Evolutionary conservation across 345 rosid genomes (phyloP).

Genomic region (Populus euphratica): DNA sequence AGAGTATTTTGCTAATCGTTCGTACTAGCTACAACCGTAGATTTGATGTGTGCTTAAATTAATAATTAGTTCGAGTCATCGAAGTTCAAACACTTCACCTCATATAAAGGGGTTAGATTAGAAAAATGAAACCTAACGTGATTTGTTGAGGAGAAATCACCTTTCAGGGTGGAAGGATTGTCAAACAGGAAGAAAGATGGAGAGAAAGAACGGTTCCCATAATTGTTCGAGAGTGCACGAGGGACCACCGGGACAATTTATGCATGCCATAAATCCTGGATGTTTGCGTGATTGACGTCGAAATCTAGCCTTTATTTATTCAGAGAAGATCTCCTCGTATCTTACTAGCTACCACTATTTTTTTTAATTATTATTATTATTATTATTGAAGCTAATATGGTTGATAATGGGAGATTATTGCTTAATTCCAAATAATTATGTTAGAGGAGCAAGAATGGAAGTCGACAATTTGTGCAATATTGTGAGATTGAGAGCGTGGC

Average conservation of each 20-base stretch:
- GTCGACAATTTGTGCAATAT: neutral
- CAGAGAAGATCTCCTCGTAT: constrained; percentile 53
- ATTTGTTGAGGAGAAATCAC: constrained; percentile 1
- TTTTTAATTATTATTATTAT: neutral
- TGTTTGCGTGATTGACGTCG: constrained; percentile 81
- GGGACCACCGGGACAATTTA: constrained; percentile 26
- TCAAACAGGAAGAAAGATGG: neutral
- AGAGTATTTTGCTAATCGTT: neutral
- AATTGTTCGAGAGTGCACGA: neutral
- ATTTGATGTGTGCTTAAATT: neutral
- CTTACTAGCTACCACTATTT: constrained; percentile 58
- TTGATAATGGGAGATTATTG: neutral
- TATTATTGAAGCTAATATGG: neutral
- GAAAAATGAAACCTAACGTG: constrained; percentile 24
- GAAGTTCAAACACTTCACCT: constrained; percentile 16
- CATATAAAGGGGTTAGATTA: constrained; percentile 14
- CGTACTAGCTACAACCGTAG: neutral
- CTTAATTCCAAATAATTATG: neutral
- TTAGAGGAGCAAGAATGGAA: neutral
- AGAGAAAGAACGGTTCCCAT: neutral
- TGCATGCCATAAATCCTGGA: constrained; percentile 12
- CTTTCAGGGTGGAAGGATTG: neutral
- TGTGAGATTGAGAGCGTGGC: neutral
- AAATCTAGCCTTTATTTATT: constrained; percentile 36
- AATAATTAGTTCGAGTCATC: neutral